Base-by-base conservation (phyloP, 139 green algal species). In the Picochlorum costavermella region DNA sequence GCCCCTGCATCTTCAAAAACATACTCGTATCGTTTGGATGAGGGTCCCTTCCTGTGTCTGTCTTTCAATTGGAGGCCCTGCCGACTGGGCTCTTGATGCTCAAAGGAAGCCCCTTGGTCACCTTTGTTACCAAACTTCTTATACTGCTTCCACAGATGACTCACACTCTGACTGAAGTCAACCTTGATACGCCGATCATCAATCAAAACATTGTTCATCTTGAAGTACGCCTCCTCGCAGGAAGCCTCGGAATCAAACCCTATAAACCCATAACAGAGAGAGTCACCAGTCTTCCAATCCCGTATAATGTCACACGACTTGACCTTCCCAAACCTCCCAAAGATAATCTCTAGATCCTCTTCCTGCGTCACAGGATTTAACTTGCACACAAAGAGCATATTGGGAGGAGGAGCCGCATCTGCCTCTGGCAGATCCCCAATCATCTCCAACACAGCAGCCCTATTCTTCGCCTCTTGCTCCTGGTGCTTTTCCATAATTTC, bases 191-290 rank as follows among this genome's bases (percentile, higher is more conserved):
- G 79, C 20, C 90, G 75, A 75, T 99, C 94, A 61, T 99, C 94
- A 56, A 99, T 98, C 14, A 99, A 78, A 29, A 92, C 91, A 71
- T 97, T 97, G 84, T 99, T 94, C 94, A 99, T 99, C 73, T 99
- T 97, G 79, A 96, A 94, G 73, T 96, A 98, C 0, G 91, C 92
- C 16, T 88, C 78, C 73, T 98, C 93, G 49, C 75, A 88, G 0
- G 86, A 57, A 25, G 85, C 74, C 43, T 96, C 86, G 13, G 46
- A 87, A 60, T 96, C 89, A 63, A 86, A 92, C 13, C 87, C 83
- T 28, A 95, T 81, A 81, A 98, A 98, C 8, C 72, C 94, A 68
- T 96, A 99, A 79, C 83, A 90, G 12, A 99, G 80, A 25, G 74
- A 90, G 72, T 98, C 92, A 2, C 94, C 94, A 0, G 94, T 98